A percentile compares a stretch with the other conserved stretches of the same genome.
Evolutionary conservation across 2,329 filamentous ascomycete species (phyloP).

Genomic region (Immersiporthe knoxdaviesiana): DNA sequence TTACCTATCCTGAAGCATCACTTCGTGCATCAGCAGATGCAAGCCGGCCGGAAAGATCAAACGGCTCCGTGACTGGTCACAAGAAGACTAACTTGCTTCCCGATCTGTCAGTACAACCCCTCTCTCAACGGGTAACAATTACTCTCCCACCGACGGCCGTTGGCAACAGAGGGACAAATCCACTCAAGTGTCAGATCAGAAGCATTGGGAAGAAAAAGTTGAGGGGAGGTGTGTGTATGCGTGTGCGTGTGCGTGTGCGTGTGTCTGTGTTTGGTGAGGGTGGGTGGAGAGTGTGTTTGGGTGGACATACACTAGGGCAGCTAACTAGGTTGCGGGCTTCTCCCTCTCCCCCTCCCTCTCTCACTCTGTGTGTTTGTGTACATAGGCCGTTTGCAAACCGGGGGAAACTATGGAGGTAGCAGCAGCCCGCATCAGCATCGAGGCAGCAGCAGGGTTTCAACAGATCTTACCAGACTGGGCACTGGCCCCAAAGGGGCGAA

Average conservation of each 20-base stretch:
- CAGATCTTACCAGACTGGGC: constrained; percentile 42
- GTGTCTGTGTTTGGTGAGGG: not conserved
- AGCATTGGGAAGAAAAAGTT: not conserved
- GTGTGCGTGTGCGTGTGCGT: not conserved
- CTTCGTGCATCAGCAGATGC: constrained; percentile 30
- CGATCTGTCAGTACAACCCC: constrained; percentile 18
- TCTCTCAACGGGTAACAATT: constrained; percentile 13
- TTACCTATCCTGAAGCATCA: constrained; percentile 31
- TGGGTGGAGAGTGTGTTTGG: not conserved
- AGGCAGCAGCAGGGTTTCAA: constrained; percentile 45
- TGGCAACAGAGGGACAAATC: constrained; percentile 21
- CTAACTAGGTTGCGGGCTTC: constrained; percentile 9
- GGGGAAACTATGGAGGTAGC: constrained; percentile 16
- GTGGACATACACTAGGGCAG: constrained; percentile 17
- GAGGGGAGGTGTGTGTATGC: not conserved
- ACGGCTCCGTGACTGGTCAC: constrained; percentile 31
- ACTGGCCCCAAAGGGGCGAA: constrained; percentile 44
- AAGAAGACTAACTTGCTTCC: constrained; percentile 10
- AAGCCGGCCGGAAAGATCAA: constrained; percentile 32
- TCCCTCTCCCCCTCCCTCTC: not conserved
- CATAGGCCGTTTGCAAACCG: constrained; percentile 12
- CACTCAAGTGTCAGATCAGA: not conserved
- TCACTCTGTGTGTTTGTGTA: not conserved
- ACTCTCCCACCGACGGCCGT: constrained; percentile 16
- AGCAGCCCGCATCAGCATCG: constrained; percentile 35